phyloP scores from a whole-genome alignment of 1,284 basidiomycete species.

The Marasmius fiardii region DNA sequence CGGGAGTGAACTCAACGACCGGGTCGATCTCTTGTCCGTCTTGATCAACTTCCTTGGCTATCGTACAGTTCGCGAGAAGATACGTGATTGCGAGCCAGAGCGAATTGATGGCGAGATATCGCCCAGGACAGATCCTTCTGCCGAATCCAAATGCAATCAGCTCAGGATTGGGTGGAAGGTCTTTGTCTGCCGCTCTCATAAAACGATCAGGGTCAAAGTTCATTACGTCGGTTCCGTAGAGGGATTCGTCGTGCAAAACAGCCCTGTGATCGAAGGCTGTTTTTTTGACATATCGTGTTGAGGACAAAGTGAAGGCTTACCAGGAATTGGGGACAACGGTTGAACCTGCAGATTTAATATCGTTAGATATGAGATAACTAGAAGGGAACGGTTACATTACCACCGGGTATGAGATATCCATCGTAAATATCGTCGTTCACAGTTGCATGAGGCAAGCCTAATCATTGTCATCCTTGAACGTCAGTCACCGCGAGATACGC shows the following conservation, averaged over 20 bases:
- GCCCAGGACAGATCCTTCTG: constrained; percentile 30
- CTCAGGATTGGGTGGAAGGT: constrained; percentile 16
- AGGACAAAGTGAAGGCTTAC: constrained; percentile 8
- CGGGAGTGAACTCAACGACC: constrained; percentile 15
- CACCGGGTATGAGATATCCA: constrained; percentile 23
- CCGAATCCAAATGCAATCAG: constrained; percentile 24
- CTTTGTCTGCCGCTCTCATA: constrained; percentile 16
- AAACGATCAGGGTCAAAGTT: constrained; percentile 28
- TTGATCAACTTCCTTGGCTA: constrained; percentile 16
- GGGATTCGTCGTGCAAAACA: no score
- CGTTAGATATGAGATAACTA: neutral
- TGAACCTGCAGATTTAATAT: constrained; percentile 9
- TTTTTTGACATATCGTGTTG: constrained; percentile 27
- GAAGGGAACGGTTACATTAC: neutral
- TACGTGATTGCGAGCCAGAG: constrained; percentile 27
- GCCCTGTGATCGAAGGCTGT: constrained; percentile 24
- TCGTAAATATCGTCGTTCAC: constrained; percentile 13
- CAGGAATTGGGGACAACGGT: constrained; percentile 19
- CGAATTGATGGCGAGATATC: constrained; percentile 24
- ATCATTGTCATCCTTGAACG: constrained; percentile 6
- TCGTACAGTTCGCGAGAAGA: constrained; percentile 23
- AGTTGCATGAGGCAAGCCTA: constrained; percentile 13
- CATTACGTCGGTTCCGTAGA: constrained; percentile 23
- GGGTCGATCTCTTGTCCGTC: constrained; percentile 16
- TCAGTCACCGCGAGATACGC: no score